Conservation (phyloP, 2,329 filamentous ascomycete genomes). For the Dactylellina leptospora region DNA sequence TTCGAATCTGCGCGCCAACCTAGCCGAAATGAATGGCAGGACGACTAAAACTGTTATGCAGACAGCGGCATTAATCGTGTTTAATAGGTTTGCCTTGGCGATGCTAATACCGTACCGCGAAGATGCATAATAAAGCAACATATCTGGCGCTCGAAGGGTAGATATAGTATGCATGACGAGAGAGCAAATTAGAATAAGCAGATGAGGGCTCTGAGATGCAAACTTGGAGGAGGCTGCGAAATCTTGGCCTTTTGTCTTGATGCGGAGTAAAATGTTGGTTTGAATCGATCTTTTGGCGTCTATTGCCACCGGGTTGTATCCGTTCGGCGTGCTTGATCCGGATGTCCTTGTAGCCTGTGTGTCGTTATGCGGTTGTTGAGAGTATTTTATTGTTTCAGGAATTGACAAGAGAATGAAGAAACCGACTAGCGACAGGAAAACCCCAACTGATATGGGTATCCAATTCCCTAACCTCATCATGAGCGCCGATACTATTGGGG, state of each 20-base stretch:
- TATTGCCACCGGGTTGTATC: background rate
- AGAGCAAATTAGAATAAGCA: conserved; percentile 19
- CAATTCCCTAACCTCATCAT: conserved; percentile 14
- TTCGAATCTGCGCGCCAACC: background rate
- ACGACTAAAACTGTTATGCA: conserved; percentile 5
- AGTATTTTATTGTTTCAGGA: conserved; percentile 12
- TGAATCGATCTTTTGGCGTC: background rate
- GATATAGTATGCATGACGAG: conserved; percentile 11
- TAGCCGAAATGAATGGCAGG: background rate
- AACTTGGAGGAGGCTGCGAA: conserved; percentile 6
- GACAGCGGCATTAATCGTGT: conserved; percentile 14
- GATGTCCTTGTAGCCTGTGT: background rate
- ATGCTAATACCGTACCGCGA: conserved; percentile 18
- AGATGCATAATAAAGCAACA: conserved; percentile 17
- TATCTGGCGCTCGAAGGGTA: conserved; percentile 3
- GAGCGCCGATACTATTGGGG: conserved; percentile 1
- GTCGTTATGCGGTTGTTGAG: background rate
- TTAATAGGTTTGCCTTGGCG: conserved; percentile 19
- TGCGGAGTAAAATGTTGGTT: background rate
- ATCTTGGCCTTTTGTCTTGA: background rate
- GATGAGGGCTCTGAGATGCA: conserved; percentile 9
- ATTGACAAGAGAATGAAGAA: background rate
- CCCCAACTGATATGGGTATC: conserved; percentile 3
- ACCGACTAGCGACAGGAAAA: background rate
- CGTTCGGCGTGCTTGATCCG: background rate